Conservation (phyloP, 2,329 filamentous ascomycete species). For the Fusarium guadeloupense region DNA sequence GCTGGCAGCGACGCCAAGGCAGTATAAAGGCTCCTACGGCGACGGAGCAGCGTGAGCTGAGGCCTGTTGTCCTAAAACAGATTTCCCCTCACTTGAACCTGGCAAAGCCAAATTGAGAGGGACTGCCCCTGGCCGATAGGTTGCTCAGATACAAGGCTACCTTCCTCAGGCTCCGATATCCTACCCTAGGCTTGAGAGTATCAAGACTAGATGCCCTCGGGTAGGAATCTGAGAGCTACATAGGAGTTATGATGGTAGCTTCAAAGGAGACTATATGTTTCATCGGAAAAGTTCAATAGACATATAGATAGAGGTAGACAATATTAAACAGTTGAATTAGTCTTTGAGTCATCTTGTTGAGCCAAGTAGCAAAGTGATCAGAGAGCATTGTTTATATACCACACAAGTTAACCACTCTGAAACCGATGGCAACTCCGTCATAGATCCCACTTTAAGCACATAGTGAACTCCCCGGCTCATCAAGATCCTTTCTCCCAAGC, state of each 20-base stretch:
- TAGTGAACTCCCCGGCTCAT: constrained; percentile 18
- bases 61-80: constrained; percentile 49
- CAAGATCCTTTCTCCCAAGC: constrained; percentile 44
- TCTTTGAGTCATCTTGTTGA: neutral
- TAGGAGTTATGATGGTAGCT: neutral
- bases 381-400: neutral
- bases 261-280: neutral
- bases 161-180: neutral
- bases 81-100: constrained; percentile 49
- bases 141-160: neutral
- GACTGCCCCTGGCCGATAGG: neutral
- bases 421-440: neutral
- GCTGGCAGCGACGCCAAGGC: constrained; percentile 57
- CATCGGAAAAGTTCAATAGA: neutral
- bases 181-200: neutral
- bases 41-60: constrained; percentile 58
- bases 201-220: too few species aligned
- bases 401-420: neutral
- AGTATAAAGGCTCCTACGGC: constrained; percentile 52
- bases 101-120: constrained; percentile 10
- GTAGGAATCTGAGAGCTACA: too few species aligned
- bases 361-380: neutral
- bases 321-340: neutral
- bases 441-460: neutral
- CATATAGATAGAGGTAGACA: neutral